These are phyloP conservation scores for Podospora tetraspora DNA, from an alignment of 495 filamentous ascomycete genomes.

Conservation along the genomic window DNA sequence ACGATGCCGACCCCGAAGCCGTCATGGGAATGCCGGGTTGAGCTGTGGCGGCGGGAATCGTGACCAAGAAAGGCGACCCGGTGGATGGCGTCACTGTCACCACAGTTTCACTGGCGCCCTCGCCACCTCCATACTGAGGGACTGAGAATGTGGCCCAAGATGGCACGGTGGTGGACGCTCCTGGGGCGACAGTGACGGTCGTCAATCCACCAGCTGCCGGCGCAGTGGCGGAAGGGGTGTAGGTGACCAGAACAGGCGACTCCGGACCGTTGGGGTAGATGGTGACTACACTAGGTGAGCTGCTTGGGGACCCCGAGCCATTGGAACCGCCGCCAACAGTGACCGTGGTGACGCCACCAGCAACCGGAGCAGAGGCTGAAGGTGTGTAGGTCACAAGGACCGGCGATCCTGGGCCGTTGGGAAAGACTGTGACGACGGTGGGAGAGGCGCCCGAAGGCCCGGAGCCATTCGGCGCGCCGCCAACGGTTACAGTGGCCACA, in stretches of 20 bases:
- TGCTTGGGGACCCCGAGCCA: background rate
- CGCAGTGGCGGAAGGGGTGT: background rate
- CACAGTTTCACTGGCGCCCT: background rate
- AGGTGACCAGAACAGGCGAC: background rate
- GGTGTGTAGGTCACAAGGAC: background rate
- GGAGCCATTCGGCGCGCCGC: background rate
- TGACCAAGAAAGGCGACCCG: background rate
- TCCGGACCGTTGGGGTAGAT: background rate
- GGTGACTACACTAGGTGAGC: background rate
- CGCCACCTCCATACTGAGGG: background rate
- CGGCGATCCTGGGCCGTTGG: conserved; percentile 1
- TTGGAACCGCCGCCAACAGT: background rate
- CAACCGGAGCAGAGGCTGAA: background rate
- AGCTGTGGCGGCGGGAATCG: background rate
- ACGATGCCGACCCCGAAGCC: background rate
- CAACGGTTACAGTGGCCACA: conserved; percentile 8
- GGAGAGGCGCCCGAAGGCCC: background rate
- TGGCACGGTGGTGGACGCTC: background rate
- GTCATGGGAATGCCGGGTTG: background rate
- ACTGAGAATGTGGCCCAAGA: background rate
- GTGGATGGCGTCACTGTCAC: conserved; percentile 3
- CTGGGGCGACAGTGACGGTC: background rate
- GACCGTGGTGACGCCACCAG: background rate
- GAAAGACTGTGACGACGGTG: background rate
- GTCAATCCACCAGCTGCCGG: background rate